phyloP scores from a whole-genome alignment of 352 stramenopile genomes.

The Pythium utonaiense region DNA sequence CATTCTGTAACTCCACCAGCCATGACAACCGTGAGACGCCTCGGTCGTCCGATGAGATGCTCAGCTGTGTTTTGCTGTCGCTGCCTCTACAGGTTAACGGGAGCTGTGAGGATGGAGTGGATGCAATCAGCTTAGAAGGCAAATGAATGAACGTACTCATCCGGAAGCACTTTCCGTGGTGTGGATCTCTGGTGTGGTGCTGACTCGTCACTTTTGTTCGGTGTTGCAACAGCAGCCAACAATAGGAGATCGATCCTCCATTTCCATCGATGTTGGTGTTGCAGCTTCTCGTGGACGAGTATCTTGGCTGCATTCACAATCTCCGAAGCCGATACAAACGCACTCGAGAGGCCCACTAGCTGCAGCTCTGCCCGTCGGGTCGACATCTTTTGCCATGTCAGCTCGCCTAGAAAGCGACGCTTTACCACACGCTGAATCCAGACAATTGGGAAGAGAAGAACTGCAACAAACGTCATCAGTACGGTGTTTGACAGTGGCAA shows the following conservation, averaged over 20 bases:
- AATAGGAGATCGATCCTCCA: neutral
- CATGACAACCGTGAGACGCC: neutral
- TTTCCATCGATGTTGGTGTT: neutral
- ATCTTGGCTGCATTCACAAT: conserved; percentile 36
- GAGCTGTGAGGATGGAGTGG: too few species aligned
- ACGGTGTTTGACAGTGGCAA: neutral
- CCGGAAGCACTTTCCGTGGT: conserved; percentile 19
- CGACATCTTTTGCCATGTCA: conserved; percentile 43
- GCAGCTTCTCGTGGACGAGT: conserved; percentile 14
- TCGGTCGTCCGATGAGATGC: neutral
- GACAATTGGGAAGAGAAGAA: conserved; percentile 58
- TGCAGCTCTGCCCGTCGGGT: conserved; percentile 37
- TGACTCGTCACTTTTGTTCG: neutral
- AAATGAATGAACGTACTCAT: conserved; percentile 5
- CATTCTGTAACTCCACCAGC: conserved; percentile 22
- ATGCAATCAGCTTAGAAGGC: neutral
- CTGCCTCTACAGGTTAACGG: neutral
- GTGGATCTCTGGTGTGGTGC: conserved; percentile 2
- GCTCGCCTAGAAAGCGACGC: conserved; percentile 40
- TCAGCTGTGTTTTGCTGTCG: neutral
- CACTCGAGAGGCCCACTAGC: conserved; percentile 8
- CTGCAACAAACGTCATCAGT: conserved; percentile 21
- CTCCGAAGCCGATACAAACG: conserved; percentile 36
- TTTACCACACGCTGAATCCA: conserved; percentile 54
- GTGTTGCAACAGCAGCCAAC: neutral